phyloP scores from a whole-genome alignment of 352 stramenopile species.

The Phytophthora pinifolia region DNA sequence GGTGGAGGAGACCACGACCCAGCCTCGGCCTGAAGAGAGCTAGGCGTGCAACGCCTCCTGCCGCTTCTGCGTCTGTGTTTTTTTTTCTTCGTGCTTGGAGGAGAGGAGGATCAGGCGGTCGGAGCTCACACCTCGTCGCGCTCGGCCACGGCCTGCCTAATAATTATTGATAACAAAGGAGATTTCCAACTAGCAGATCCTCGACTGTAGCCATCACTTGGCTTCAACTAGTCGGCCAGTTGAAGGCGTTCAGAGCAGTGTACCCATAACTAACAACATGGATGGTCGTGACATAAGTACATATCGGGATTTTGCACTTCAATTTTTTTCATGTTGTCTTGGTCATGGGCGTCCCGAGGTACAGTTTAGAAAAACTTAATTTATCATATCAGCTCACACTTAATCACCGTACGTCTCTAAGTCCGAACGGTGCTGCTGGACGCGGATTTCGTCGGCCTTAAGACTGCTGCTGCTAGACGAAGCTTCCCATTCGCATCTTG shows the following conservation, averaged over 20 bases:
- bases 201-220: conserved; percentile 9
- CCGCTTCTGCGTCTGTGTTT: conserved; percentile 4
- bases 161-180: conserved; percentile 40
- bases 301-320: too few species aligned
- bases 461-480: neutral
- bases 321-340: too few species aligned
- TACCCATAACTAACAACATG: too few species aligned
- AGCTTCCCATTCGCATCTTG: neutral
- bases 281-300: too few species aligned
- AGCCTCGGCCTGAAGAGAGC: conserved; percentile 22
- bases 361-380: too few species aligned
- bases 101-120: conserved; percentile 4
- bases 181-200: conserved; percentile 15
- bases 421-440: conserved; percentile 17
- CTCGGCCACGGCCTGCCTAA: conserved; percentile 6
- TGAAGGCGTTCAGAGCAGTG: too few species aligned
- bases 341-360: too few species aligned
- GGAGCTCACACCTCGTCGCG: conserved; percentile 1
- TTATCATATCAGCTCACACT: neutral
- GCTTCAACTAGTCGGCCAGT: conserved; percentile 1
- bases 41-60: conserved; percentile 11
- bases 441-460: conserved; percentile 20
- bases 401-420: conserved; percentile 6
- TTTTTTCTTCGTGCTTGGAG: conserved; percentile 6
- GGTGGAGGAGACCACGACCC: conserved; percentile 25